Evolutionary conservation across 108 stramenopile genomes (phyloP), one percentile per base, ranked within the genome.

Genomic region (Asterionellopsis glacialis): DNA sequence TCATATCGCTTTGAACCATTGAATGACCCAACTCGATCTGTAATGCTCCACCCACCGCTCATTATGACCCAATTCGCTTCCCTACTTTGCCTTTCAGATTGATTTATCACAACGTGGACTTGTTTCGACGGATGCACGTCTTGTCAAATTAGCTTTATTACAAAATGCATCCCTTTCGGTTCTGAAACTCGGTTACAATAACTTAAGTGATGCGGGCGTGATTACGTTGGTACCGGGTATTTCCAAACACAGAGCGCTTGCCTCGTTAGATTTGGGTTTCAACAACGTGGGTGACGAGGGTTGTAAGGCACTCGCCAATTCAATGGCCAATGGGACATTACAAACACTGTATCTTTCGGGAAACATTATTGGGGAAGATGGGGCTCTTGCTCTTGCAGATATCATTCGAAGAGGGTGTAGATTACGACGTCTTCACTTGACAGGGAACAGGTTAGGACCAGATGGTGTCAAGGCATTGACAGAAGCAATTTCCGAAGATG

Each of bases 141-240:
- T 91, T 13, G 74, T 91, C 21, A 79, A 80, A 61, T 67, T 82
- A 61, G 90, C 87, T 18, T 63, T 91, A 18, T 48, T 82, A 40
- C 82, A 88, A 55, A 91, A 91, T 67, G 72, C 83, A 18, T 75
- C 79, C 49, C 61, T 91, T 51, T 71, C 76, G 21, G 85, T 81
- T 15, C 67, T 91, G 18, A 91, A 91, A 70, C 79, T 91, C 12
- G 84, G 87, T 38, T 91, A 91, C 81, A 91, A 91, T 60, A 79
- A 84, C 59, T 75, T 91, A 27, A 79, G 82, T 15, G 78, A 88
- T 62, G 43, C 47, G 11, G 90, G 90, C 11, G 75, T 72, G 21
- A 59, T n/a, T 9, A 72, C 60, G 55, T 61, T 83, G 25, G 70
- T 74, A 23, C 27, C 57, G 11, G 82, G 77, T 22, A 74, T 83